phyloP scores from a whole-genome alignment of 2,329 filamentous ascomycete genomes.

The Nemania diffusa region DNA sequence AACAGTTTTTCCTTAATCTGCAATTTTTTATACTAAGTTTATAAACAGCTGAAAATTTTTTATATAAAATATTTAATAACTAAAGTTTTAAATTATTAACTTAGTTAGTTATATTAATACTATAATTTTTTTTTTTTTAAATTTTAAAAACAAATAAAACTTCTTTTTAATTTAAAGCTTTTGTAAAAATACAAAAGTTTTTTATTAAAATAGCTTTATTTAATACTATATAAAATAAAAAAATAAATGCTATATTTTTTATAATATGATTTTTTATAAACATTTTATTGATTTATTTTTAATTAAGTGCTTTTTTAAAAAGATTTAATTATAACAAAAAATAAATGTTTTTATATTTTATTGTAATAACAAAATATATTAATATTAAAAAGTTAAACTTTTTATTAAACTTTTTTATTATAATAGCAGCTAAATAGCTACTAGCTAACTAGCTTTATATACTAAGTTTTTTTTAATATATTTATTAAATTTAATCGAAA shows the following conservation, averaged over 20 bases:
- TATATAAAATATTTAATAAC: not conserved
- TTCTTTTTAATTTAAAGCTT: not conserved
- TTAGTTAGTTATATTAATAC: not conserved
- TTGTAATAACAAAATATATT: too few relatives aligned
- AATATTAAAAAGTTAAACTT: too few relatives aligned
- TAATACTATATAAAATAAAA: not conserved
- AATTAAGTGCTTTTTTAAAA: not conserved
- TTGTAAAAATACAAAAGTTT: not conserved
- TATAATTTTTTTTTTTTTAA: not conserved
- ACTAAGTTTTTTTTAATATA: not conserved
- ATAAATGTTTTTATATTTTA: too few relatives aligned
- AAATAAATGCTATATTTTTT: not conserved
- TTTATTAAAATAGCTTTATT: not conserved
- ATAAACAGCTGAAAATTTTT: not conserved
- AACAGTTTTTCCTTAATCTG: not conserved
- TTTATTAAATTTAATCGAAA: not conserved
- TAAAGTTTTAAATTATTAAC: not conserved
- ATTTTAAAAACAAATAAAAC: not conserved
- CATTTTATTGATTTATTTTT: not conserved
- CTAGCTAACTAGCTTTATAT: not conserved
- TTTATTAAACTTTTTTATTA: too few relatives aligned
- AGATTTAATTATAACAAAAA: not conserved
- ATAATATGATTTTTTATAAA: not conserved
- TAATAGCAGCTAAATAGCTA: not conserved
- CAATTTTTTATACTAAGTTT: not conserved